Conservation (phyloP, 768 basidiomycete species). For the Auricularia sp. region DNA sequence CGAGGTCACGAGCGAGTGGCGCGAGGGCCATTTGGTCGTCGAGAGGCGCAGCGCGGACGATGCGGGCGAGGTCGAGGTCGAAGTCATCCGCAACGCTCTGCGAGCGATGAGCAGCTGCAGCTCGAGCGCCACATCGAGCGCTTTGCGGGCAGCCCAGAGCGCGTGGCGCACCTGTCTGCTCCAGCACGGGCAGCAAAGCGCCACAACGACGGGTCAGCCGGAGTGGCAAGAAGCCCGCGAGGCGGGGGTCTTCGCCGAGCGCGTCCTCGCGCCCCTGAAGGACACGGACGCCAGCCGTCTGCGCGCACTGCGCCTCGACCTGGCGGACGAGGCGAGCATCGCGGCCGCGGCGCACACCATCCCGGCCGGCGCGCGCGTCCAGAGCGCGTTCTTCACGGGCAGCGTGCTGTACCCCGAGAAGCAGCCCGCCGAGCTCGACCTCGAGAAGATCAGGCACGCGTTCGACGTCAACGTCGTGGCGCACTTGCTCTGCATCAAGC, state of each 20-base stretch:
- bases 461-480: conserved; percentile 52
- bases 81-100: conserved; percentile 41
- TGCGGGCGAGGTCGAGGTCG: conserved; percentile 61
- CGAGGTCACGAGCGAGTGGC: conserved; percentile 42
- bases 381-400: conserved; percentile 46
- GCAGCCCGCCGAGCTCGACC: conserved; percentile 37
- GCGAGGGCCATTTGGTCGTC: conserved; percentile 59
- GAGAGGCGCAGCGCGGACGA: conserved; percentile 51
- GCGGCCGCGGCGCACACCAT: conserved; percentile 35
- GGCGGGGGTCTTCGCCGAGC: conserved; percentile 21
- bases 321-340: conserved; percentile 42
- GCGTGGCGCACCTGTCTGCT: conserved; percentile 17
- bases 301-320: conserved; percentile 37
- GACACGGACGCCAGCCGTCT: conserved; percentile 25
- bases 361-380: conserved; percentile 32
- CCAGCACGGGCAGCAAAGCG: not conserved
- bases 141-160: conserved; percentile 20
- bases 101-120: conserved; percentile 10
- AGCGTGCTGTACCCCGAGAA: conserved; percentile 48
- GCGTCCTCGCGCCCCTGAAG: conserved; percentile 33
- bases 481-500: conserved; percentile 50
- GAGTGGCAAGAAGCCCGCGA: not conserved
- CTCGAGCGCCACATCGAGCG: not conserved
- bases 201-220: not conserved
- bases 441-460: conserved; percentile 29